A percentile compares a stretch with the other conserved stretches of the same genome.
Evolutionary conservation across 2,329 filamentous ascomycete species (phyloP).

Genomic region (Colletotrichum paranaense): DNA sequence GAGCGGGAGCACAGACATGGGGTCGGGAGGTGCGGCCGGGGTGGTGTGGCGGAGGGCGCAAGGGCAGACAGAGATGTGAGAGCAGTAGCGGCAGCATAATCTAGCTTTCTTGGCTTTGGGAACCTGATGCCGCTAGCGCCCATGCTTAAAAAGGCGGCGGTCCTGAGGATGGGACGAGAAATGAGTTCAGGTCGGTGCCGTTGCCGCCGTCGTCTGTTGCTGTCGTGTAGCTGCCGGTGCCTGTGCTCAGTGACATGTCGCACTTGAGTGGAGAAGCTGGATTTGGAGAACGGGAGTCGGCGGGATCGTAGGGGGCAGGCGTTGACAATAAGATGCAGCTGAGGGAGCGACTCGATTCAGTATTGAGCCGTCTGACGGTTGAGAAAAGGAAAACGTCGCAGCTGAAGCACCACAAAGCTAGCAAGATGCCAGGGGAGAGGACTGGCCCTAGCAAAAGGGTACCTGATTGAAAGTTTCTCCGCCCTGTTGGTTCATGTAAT

Average conservation of each 20-base stretch:
- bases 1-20: slow-evolving; percentile 31
- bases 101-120: slow-evolving; percentile 33
- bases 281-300: slow-evolving; percentile 19
- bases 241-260: slow-evolving; percentile 23
- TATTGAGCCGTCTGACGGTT: neutral
- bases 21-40: slow-evolving; percentile 15
- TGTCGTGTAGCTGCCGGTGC: neutral
- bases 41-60: neutral
- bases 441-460: neutral
- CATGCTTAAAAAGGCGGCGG: slow-evolving; percentile 27
- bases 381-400: neutral
- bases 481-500: slow-evolving; percentile 21
- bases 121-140: slow-evolving; percentile 32
- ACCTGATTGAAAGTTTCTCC: slow-evolving; percentile 17
- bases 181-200: slow-evolving; percentile 23
- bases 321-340: slow-evolving; percentile 18
- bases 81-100: slow-evolving; percentile 14
- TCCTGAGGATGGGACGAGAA: slow-evolving; percentile 34
- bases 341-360: neutral
- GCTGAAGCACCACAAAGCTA: neutral
- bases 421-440: neutral
- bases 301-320: slow-evolving; percentile 20
- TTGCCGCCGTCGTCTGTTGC: slow-evolving; percentile 7
- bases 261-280: slow-evolving; percentile 13
- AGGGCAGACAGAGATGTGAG: neutral